Conservation (phyloP, 176 grass and related monocot genomes). For the Phyllostachys edulis region DNA sequence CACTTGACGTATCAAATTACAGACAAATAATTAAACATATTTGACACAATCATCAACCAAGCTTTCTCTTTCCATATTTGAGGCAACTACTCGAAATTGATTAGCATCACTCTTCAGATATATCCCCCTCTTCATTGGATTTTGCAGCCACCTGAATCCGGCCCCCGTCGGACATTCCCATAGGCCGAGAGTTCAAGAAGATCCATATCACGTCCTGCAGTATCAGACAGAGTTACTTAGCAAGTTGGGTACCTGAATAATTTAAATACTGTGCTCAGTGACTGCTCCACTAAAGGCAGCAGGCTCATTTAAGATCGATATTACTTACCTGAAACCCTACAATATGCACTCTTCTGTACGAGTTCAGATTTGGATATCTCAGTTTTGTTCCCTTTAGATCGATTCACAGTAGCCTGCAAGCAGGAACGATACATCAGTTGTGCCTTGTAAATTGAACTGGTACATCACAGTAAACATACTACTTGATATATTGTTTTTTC, state of each 20-base stretch:
- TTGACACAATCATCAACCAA: constrained; percentile 23
- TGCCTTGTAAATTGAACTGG: not conserved
- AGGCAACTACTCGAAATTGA: constrained; percentile 11
- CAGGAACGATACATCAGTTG: constrained; percentile 13
- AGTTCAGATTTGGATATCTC: constrained; percentile 90
- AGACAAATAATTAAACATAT: constrained; percentile 10
- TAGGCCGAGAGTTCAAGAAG: constrained; percentile 88
- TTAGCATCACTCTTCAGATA: constrained; percentile 23
- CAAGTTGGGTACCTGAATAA: not conserved
- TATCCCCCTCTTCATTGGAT: constrained; percentile 66
- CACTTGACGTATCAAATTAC: constrained; percentile 35
- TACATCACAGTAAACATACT: constrained; percentile 5
- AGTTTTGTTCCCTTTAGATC: constrained; percentile 91
- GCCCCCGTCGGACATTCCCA: constrained; percentile 75
- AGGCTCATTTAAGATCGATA: constrained; percentile 4
- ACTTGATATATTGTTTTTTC: not conserved
- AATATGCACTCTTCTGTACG: constrained; percentile 89
- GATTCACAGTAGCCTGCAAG: constrained; percentile 82
- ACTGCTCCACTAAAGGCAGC: not conserved
- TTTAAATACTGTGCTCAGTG: constrained; percentile 1
- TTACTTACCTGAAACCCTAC: constrained; percentile 82
- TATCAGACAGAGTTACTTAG: constrained; percentile 28
- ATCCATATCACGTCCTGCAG: constrained; percentile 88
- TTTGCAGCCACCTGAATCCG: constrained; percentile 84
- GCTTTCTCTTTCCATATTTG: constrained; percentile 14